Conservation (phyloP, 768 basidiomycete species). For the Russula foetens region DNA sequence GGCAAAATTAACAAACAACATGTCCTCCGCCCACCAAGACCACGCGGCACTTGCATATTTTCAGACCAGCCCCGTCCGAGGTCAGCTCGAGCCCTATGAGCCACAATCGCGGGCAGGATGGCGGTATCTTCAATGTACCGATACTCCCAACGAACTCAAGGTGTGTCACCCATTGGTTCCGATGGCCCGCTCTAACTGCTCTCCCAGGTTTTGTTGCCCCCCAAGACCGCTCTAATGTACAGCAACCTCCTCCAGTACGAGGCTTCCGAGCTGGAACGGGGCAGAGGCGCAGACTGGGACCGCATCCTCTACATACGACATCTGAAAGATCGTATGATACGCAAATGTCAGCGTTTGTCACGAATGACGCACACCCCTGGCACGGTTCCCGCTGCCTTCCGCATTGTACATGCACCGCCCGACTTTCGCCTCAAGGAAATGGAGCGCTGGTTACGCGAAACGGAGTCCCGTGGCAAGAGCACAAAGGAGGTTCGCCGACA, state of each 20-base stretch:
- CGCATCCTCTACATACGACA: constrained; percentile 67
- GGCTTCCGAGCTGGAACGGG: constrained; percentile 50
- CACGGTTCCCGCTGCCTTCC: constrained; percentile 40
- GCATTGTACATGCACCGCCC: constrained; percentile 56
- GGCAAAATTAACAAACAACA: constrained; percentile 1
- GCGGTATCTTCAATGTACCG: constrained; percentile 68
- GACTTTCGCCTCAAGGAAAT: constrained; percentile 74
- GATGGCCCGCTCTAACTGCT: constrained; percentile 8
- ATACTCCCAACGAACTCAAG: constrained; percentile 70
- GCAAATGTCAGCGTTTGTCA: constrained; percentile 63
- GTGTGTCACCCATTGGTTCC: constrained; percentile 26
- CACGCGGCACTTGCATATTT: constrained; percentile 39
- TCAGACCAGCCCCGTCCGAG: constrained; percentile 59
- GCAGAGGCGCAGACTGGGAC: constrained; percentile 51
- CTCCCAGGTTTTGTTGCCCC: constrained; percentile 59
- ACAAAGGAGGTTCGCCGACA: constrained; percentile 24
- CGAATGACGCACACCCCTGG: constrained; percentile 35
- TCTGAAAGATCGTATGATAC: constrained; percentile 75
- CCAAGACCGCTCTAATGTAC: constrained; percentile 57
- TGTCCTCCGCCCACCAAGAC: constrained; percentile 12
- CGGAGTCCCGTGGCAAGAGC: constrained; percentile 24
- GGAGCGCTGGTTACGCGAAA: constrained; percentile 65
- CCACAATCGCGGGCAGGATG: constrained; percentile 45
- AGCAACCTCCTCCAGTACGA: constrained; percentile 58
- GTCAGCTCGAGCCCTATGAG: constrained; percentile 66